phyloP scores from a whole-genome alignment of 202 grass and related monocot genomes.

The Alloteropsis angusta region DNA sequence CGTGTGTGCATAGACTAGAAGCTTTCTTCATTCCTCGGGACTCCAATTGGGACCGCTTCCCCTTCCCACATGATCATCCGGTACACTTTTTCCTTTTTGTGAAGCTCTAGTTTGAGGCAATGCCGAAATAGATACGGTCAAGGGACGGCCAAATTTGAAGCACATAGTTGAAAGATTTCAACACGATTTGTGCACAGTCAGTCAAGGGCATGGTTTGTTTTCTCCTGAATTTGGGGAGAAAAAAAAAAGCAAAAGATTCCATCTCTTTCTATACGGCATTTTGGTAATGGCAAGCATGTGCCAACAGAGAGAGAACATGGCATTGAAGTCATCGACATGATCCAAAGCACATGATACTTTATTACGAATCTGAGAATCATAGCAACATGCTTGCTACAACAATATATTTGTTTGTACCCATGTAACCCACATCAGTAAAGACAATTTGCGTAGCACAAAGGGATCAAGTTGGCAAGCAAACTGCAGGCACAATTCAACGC shows the following conservation, averaged over 20 bases:
- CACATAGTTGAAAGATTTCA: background rate
- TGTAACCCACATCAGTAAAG: slow-evolving; percentile 8
- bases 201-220: too few relatives aligned
- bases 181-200: background rate
- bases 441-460: slow-evolving; percentile 4
- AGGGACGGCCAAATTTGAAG: background rate
- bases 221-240: background rate
- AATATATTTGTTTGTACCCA: slow-evolving; percentile 26
- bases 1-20: background rate
- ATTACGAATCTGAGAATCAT: background rate
- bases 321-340: background rate
- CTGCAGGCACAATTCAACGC: background rate
- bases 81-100: background rate
- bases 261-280: background rate
- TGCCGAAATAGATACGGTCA: background rate
- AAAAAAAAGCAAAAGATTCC: background rate
- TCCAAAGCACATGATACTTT: slow-evolving; percentile 16
- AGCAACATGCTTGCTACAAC: slow-evolving; percentile 27
- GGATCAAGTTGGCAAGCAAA: background rate
- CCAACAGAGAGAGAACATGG: background rate
- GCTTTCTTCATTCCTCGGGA: slow-evolving; percentile 13
- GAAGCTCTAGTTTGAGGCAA: background rate
- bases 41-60: background rate
- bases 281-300: background rate
- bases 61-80: background rate